phyloP scores from a whole-genome alignment of 768 basidiomycete species.

The Glaciozyma martinii region DNA sequence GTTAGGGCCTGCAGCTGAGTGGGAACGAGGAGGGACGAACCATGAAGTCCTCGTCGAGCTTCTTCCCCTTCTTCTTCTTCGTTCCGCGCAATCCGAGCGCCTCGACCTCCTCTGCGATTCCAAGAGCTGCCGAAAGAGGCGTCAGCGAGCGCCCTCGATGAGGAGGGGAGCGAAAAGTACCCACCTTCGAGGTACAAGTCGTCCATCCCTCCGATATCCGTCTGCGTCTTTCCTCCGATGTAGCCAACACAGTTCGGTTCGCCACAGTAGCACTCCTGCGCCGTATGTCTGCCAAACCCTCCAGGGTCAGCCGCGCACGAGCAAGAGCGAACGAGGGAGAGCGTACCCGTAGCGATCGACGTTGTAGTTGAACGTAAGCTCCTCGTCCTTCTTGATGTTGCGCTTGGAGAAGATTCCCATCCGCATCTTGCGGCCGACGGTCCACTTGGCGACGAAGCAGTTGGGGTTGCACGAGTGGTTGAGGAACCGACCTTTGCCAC shows the following conservation, averaged over 20 bases:
- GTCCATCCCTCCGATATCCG: conserved; percentile 87
- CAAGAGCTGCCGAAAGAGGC: conserved; percentile 56
- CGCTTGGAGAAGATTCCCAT: conserved; percentile 77
- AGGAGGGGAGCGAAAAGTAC: background rate
- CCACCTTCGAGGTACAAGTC: conserved; percentile 54
- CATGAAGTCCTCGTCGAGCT: conserved; percentile 88
- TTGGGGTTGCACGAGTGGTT: conserved; percentile 98
- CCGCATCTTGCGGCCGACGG: conserved; percentile 72
- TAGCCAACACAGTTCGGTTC: conserved; percentile 91
- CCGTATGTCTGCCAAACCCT: conserved; percentile 65
- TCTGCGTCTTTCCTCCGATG: conserved; percentile 97
- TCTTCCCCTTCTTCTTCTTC: conserved; percentile 82
- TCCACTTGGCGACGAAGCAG: conserved; percentile 98
- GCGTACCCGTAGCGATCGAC: conserved; percentile 96
- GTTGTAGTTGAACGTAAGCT: conserved; percentile 98
- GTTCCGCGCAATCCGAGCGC: conserved; percentile 69
- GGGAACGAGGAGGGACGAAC: conserved; percentile 44
- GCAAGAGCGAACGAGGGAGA: background rate
- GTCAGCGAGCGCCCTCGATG: background rate
- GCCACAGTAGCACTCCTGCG: conserved; percentile 89
- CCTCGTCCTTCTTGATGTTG: conserved; percentile 64
- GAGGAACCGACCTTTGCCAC: conserved; percentile 91
- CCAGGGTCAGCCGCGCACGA: background rate
- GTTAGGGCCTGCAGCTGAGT: background rate
- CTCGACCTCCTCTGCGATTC: conserved; percentile 86